Base-by-base conservation (phyloP, 2,329 filamentous ascomycete species). In the Hypoxylon sp. region DNA sequence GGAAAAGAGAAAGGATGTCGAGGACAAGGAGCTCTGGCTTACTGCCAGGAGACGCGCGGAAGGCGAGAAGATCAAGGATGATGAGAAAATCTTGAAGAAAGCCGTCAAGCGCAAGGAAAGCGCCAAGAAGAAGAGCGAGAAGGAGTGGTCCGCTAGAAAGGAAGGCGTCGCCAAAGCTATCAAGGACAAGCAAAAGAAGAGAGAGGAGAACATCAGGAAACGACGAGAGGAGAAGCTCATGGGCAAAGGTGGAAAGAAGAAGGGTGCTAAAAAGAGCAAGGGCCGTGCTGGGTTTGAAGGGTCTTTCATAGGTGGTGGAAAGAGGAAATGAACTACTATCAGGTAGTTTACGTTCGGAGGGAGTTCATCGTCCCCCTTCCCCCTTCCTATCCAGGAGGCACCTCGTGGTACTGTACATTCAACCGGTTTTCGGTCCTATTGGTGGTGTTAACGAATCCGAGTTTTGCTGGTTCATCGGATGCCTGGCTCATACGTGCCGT, bases 21-120 rank as follows among this genome's bases (percentile, higher is more conserved):
- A 94, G 67, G 93, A 98, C 81, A 98, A 98, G 84, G 95, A 99
- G 76, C 85, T 91, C 64, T 99, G 96, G 96, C 85, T 98, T 65
- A 95, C 92, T 52, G 96, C 96, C 2, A 92, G 95, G 81, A 93
- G 94, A 81, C 90, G 92, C 24, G 94, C 92, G 1, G 93, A 97
- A 79, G 96, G 96, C 53, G 94, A 97, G 77, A 92, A 93, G 78
- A 91, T 98, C 35, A 90, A 87, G 67, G 94, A 98, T 77, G 94
- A 97, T 79, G 93, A 94, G 70, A 89, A 88, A 50, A 82, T 97
- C 63, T 86, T 99, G 29, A 98, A 97, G 86, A 98, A 97, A 85
- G 92, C 94, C 0, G 85, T 98, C 72, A 98, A 98, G 87, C 90
- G 95, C 73, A 97, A 97, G 83, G 94, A 98, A 76, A 89, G 91